phyloP scores from a whole-genome alignment of 2,329 filamentous ascomycete species.

The Cladosporium sp. region DNA sequence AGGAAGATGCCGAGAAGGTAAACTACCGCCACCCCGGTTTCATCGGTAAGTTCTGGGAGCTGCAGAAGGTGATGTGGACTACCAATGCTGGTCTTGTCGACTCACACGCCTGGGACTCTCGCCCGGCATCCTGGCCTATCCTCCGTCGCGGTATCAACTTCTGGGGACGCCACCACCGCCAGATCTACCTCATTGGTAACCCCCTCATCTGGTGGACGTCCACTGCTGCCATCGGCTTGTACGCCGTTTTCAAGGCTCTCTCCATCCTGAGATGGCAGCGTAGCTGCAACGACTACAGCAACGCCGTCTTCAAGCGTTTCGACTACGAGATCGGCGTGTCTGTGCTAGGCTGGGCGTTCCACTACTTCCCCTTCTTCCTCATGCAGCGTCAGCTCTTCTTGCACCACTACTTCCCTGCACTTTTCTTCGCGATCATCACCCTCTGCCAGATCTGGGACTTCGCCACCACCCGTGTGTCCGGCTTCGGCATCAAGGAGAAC shows the following conservation, averaged over 20 bases:
- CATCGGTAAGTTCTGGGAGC: constrained; percentile 95
- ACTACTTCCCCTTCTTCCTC: constrained; percentile 98
- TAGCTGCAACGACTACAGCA: constrained; percentile 79
- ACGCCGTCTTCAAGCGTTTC: constrained; percentile 85
- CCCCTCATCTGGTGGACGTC: constrained; percentile 92
- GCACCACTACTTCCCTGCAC: constrained; percentile 95
- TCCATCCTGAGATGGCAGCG: constrained; percentile 92
- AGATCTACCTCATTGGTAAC: constrained; percentile 95
- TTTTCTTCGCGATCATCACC: constrained; percentile 90
- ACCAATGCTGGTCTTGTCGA: constrained; percentile 96
- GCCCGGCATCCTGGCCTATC: constrained; percentile 87
- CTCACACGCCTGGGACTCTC: constrained; percentile 96
- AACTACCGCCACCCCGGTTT: constrained; percentile 95
- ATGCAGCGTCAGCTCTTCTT: constrained; percentile 98
- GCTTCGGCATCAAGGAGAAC: constrained; percentile 63
- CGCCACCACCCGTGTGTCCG: constrained; percentile 65
- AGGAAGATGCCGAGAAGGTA: constrained; percentile 77
- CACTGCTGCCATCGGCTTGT: constrained; percentile 70
- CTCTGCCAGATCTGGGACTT: constrained; percentile 90
- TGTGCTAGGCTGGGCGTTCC: constrained; percentile 90
- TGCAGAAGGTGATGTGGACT: constrained; percentile 98
- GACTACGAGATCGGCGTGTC: constrained; percentile 93
- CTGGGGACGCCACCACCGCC: constrained; percentile 90
- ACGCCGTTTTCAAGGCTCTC: constrained; percentile 79
- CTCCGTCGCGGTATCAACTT: constrained; percentile 96